Evolutionary conservation across 2,329 filamentous ascomycete species (phyloP).

Genomic region (Hypoxylon sp.): DNA sequence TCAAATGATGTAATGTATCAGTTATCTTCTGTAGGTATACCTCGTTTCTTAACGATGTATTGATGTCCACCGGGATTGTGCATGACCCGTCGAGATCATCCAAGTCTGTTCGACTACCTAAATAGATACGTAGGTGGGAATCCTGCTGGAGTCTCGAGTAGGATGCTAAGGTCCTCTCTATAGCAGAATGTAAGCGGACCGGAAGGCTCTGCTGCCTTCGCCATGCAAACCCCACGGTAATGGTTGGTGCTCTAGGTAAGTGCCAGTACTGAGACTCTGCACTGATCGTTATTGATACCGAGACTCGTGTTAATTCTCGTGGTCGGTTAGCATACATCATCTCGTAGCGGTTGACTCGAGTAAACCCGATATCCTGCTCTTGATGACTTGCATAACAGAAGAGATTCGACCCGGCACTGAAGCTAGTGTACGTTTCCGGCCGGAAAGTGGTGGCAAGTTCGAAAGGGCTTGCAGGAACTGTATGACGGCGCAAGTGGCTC

Average conservation of each 20-base stretch:
- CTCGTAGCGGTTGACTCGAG: neutral
- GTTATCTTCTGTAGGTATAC: neutral
- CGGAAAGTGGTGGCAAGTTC: neutral
- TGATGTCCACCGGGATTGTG: neutral
- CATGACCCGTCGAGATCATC: neutral
- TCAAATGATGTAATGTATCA: constrained; percentile 1
- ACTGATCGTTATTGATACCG: neutral
- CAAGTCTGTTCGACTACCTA: neutral
- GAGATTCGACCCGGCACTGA: neutral
- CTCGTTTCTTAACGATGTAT: neutral
- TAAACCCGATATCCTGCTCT: neutral
- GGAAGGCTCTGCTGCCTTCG: neutral
- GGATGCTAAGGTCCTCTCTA: neutral
- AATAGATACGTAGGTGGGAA: neutral
- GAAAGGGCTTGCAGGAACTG: constrained; percentile 1
- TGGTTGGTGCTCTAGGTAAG: neutral
- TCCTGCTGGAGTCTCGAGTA: neutral
- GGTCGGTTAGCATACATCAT: neutral
- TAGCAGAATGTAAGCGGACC: constrained; percentile 1
- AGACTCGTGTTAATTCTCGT: neutral
- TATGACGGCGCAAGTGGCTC: neutral
- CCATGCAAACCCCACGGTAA: neutral
- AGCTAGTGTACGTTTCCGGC: neutral
- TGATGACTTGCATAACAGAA: neutral
- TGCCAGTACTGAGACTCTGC: neutral